Evolutionary conservation across 257 asterid species (phyloP), one percentile per base, ranked within the genome.

Genomic region (Haberlea rhodopensis): DNA sequence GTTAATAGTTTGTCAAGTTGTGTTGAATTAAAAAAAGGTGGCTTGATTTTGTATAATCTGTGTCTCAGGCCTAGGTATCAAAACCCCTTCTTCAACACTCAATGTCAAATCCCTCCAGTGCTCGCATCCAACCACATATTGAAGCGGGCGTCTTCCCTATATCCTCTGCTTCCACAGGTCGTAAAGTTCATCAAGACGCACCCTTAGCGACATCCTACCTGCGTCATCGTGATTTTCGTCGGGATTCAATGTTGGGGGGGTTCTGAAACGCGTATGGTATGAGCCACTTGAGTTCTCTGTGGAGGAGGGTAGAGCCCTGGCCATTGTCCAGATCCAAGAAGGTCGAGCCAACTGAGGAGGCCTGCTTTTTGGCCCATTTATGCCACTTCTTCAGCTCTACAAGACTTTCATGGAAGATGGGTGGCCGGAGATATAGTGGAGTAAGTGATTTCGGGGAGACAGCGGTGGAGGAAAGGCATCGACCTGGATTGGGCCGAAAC

Each of bases 41-140:
- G n/a, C n/a, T n/a, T n/a, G n/a, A n/a, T n/a, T n/a, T n/a, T n/a
- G n/a, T n/a, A 94, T 80, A 16, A 75, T 70, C 81, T 90, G 95
- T 15, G 99, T 94, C 74, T 90, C 97, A 8, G 96, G 99, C 81
- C 99, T 83, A 5, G 46, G 46, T 37, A 37, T 37, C 46, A 37
- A 37, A 13, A 37, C 46, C 46, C 46, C 46, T 10, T 86, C 96
- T 59, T 87, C 81, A 26, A 90, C 99, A 69, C 95, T 77, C 81
- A 90, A 25, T 4, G 89, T 71, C 79, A 94, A 78, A 58, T 87
- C 99, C 73, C 99, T 84, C 97, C 97, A 87, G 63, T 90, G 95
- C 79, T 94, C 97, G 63, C 97, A 94, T 11, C 96, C 99, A 40
- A 94, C 99, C 62, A 94, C 63, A 57, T 88, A 91, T 86, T 91